These are phyloP conservation scores for Niebla homalea DNA, from an alignment of 495 filamentous ascomycete species.

Conservation along the genomic window DNA sequence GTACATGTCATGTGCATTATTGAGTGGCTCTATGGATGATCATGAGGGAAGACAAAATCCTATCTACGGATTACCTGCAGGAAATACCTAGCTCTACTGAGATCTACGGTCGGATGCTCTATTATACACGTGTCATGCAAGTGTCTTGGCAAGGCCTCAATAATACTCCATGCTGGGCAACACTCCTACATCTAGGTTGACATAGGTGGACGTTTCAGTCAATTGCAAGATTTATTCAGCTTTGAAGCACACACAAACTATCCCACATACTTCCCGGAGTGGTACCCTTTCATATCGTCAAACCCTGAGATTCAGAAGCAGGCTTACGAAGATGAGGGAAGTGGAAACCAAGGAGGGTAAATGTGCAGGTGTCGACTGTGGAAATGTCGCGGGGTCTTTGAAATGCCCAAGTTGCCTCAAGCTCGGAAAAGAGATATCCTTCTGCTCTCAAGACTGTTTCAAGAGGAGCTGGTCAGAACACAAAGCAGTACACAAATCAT, in stretches of 20 bases:
- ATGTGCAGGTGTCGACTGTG: conserved; percentile 69
- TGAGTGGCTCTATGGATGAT: too few relatives aligned
- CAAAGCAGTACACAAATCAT: conserved; percentile 72
- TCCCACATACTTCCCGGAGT: not conserved
- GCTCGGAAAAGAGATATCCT: conserved; percentile 79
- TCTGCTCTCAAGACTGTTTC: conserved; percentile 98
- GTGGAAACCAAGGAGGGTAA: conserved; percentile 7
- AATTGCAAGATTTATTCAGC: too few relatives aligned
- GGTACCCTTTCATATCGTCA: not conserved
- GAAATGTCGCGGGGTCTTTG: conserved; percentile 66
- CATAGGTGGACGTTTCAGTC: not conserved
- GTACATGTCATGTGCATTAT: too few relatives aligned
- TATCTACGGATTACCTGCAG: too few relatives aligned
- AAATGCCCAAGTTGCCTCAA: conserved; percentile 94
- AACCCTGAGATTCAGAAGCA: not conserved
- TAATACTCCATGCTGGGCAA: not conserved
- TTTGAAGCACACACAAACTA: not conserved
- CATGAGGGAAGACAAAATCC: too few relatives aligned
- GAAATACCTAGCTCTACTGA: too few relatives aligned
- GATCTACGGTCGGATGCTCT: too few relatives aligned
- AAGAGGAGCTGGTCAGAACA: conserved; percentile 91
- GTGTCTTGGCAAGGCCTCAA: too few relatives aligned
- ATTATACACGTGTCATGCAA: too few relatives aligned
- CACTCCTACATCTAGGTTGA: not conserved
- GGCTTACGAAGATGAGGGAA: conserved; percentile 7